Conservation (phyloP, 495 filamentous ascomycete genomes). For the Hypomontagnella submonticulosa region DNA sequence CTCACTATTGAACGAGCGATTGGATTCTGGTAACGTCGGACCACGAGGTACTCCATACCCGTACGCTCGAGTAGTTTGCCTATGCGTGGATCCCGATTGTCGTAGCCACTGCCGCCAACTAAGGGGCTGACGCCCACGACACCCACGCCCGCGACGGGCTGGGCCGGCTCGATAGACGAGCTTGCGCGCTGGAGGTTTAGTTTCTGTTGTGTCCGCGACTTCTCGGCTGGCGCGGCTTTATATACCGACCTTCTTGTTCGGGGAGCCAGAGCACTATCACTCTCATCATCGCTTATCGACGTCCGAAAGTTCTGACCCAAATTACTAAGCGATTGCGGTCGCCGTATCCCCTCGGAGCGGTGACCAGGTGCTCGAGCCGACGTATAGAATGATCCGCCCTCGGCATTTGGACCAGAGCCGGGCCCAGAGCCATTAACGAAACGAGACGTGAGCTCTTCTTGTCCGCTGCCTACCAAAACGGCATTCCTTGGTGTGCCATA, state of each 20-base stretch:
- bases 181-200: conserved; percentile 75
- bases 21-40: conserved; percentile 75
- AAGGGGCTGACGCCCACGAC: conserved; percentile 51
- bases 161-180: conserved; percentile 69
- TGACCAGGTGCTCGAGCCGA: conserved; percentile 25
- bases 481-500: conserved; percentile 53
- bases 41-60: conserved; percentile 71
- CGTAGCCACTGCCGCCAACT: conserved; percentile 54
- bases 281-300: conserved; percentile 50
- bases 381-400: conserved; percentile 46
- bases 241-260: conserved; percentile 46
- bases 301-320: conserved; percentile 43
- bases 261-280: conserved; percentile 53
- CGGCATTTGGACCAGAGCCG: conserved; percentile 45
- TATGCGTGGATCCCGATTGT: conserved; percentile 63
- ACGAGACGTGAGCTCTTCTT: conserved; percentile 61
- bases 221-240: conserved; percentile 56
- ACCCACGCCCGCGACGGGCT: conserved; percentile 53
- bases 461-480: conserved; percentile 56
- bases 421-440: conserved; percentile 60
- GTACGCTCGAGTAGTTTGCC: conserved; percentile 69
- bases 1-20: conserved; percentile 66
- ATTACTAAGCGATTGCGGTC: conserved; percentile 53
- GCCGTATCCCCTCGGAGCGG: conserved; percentile 41
- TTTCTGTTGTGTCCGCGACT: conserved; percentile 76